Evolutionary conservation across 2,329 filamentous ascomycete species (phyloP), one percentile per base, ranked within the genome.

Genomic region (Talaromyces rugulosus): DNA sequence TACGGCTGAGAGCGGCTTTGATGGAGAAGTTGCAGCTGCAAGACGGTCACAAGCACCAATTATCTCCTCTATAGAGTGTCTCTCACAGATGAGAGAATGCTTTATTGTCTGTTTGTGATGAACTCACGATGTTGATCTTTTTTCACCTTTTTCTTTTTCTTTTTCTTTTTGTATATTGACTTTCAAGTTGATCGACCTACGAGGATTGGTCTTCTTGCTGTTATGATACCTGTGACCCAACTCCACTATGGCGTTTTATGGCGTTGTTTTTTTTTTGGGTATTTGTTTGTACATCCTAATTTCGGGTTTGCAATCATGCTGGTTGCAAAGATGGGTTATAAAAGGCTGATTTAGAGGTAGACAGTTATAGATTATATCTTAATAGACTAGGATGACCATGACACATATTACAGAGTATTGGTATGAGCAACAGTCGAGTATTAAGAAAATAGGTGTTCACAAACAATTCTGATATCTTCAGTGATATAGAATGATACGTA

Each of bases 1-100:
- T 83, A 63, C 87, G 89, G 70, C 81, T 94, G 52, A 83, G 92
- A 68, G 81, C 78, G 70, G 79, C 73, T 59, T 72, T 94, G 68
- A 92, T 96, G 88, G 79, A 78, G 67, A 82, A 74, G 68, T 71
- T 91, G 62, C 83, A 83, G 68, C 34, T 61, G 9, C 40, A 61
- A 4, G 59, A 63, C 52, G 56, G 56, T 27, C 58, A 28, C 18
- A 58, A 50, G 8, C 33, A 27, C 27, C 28, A 23, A 16, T 36
- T 55, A 12, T 61, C 18, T 12, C 18, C 44, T 28, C 18, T 51
- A 27, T 51, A 51, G 34, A 36, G 12, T 34, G 9, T 34, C 3
- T 11, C 33, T 9, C 11, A 9, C 9, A 34, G 33, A 1, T 23
- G 23, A 11, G 42, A 47, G 23, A 47, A 47, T 2, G 12, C 14